Conservation (phyloP, 2,329 filamentous ascomycete genomes). For the Claviceps sp. region DNA sequence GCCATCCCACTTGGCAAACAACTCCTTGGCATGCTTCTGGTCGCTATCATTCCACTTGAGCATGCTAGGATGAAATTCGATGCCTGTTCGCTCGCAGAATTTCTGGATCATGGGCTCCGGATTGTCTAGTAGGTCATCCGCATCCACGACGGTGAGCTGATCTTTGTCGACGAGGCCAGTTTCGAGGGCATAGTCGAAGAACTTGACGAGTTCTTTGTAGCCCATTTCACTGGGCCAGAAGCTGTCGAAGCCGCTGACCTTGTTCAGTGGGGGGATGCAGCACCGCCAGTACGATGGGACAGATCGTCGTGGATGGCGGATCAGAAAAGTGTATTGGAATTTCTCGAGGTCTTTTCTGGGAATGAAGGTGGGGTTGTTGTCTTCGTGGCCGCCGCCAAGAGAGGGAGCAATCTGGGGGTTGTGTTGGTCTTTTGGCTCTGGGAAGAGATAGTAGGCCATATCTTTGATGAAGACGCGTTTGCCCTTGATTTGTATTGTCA, state of each 20-base stretch:
- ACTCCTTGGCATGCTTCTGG: constrained; percentile 56
- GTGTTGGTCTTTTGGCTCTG: constrained; percentile 49
- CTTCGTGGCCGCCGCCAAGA: constrained; percentile 49
- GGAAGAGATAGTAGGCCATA: constrained; percentile 84
- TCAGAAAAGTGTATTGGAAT: constrained; percentile 93
- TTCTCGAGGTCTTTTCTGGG: constrained; percentile 56
- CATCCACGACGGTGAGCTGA: constrained; percentile 76
- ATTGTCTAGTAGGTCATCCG: constrained; percentile 83
- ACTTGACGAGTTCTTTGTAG: constrained; percentile 71
- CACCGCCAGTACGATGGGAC: constrained; percentile 94
- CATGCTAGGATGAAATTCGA: constrained; percentile 67
- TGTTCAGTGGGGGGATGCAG: constrained; percentile 74
- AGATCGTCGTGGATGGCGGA: constrained; percentile 83
- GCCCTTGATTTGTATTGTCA: constrained; percentile 35
- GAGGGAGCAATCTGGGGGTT: constrained; percentile 64
- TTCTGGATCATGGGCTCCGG: constrained; percentile 61
- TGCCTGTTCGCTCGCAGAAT: constrained; percentile 70
- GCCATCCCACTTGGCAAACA: constrained; percentile 93
- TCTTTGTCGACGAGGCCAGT: constrained; percentile 58
- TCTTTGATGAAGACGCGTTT: constrained; percentile 98
- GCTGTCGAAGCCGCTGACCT: constrained; percentile 70
- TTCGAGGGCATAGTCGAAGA: constrained; percentile 73
- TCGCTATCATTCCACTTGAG: constrained; percentile 70
- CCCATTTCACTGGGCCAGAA: constrained; percentile 85
- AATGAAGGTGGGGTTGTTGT: constrained; percentile 72